These are phyloP conservation scores for Diversispora epigaea DNA, from an alignment of 192 early-diverging fungal genomes.

Conservation along the genomic window DNA sequence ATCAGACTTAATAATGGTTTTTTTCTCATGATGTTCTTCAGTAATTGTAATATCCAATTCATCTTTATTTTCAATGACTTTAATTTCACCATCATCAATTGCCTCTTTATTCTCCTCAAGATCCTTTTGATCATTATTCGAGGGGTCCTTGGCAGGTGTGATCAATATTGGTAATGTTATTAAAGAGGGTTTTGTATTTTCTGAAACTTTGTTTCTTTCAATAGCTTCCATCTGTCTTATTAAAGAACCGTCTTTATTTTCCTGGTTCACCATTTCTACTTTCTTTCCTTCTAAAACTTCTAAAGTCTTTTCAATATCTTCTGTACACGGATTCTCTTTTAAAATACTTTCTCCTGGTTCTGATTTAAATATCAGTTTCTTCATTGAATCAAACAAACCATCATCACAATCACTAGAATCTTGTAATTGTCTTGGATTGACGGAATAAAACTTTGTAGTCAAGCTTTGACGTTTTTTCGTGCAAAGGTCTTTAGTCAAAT, in stretches of 20 bases:
- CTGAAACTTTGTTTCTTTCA: neutral
- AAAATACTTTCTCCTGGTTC: neutral
- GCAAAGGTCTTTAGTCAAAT: neutral
- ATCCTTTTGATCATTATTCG: too few species aligned
- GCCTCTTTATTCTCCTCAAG: too few species aligned
- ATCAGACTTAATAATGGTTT: too few species aligned
- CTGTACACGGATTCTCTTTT: neutral
- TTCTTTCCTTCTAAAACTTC: slow-evolving; percentile 7
- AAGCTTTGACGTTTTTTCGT: slow-evolving; percentile 19
- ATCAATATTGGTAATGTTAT: too few species aligned
- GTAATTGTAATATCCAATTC: too few species aligned
- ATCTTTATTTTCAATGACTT: too few species aligned
- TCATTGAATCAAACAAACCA: slow-evolving; percentile 21
- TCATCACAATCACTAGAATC: neutral
- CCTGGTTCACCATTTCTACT: neutral
- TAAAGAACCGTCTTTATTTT: neutral
- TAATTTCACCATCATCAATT: too few species aligned
- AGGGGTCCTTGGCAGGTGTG: too few species aligned
- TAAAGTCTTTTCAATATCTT: slow-evolving; percentile 4
- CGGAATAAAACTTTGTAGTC: slow-evolving; percentile 19
- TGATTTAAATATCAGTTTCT: neutral
- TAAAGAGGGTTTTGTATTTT: neutral
- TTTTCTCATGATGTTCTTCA: too few species aligned
- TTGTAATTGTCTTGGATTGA: neutral
- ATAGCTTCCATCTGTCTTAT: neutral